Percentiles rank a stretch among this genome's conserved stretches.
Evolutionary conservation across 2,329 filamentous ascomycete species (phyloP).

Genomic region (Fusarium marasasianum): DNA sequence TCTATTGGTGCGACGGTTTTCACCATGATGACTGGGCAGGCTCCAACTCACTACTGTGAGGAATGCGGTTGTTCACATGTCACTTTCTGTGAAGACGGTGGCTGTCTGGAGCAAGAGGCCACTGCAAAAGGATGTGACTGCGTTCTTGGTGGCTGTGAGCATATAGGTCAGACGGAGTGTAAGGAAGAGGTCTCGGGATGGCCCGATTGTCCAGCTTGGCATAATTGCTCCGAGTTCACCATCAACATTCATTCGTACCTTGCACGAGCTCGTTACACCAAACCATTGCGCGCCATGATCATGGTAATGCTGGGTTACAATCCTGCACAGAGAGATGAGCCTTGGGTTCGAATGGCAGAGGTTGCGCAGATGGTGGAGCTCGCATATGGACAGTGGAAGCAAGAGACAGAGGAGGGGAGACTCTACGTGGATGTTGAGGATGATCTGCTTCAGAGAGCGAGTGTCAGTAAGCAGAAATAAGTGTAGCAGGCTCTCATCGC

Average conservation of each 20-base stretch:
- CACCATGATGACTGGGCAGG: conserved; percentile 53
- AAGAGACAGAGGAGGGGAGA: conserved; percentile 43
- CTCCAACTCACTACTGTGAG: conserved; percentile 25
- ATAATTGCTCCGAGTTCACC: conserved; percentile 32
- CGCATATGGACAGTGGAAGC: conserved; percentile 45
- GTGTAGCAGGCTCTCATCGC: neutral
- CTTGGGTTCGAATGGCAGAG: neutral
- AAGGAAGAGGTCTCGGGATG: conserved; percentile 5
- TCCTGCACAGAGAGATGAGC: conserved; percentile 9
- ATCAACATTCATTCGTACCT: conserved; percentile 47
- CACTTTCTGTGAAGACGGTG: conserved; percentile 42
- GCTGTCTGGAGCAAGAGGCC: conserved; percentile 40
- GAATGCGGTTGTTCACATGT: conserved; percentile 41
- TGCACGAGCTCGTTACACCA: conserved; percentile 42
- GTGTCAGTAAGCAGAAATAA: neutral
- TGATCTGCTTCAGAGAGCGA: conserved; percentile 25
- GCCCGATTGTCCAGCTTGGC: conserved; percentile 22
- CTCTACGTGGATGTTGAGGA: conserved; percentile 48
- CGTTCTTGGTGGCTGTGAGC: conserved; percentile 36
- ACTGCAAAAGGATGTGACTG: conserved; percentile 31
- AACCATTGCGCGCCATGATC: conserved; percentile 36
- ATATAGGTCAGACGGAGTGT: conserved; percentile 15
- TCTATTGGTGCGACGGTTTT: conserved; percentile 52
- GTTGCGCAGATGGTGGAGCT: conserved; percentile 36
- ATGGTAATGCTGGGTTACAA: conserved; percentile 39